Evolutionary conservation across 2,329 filamentous ascomycete genomes (phyloP).

Genomic region (Furcasterigmium furcatum): DNA sequence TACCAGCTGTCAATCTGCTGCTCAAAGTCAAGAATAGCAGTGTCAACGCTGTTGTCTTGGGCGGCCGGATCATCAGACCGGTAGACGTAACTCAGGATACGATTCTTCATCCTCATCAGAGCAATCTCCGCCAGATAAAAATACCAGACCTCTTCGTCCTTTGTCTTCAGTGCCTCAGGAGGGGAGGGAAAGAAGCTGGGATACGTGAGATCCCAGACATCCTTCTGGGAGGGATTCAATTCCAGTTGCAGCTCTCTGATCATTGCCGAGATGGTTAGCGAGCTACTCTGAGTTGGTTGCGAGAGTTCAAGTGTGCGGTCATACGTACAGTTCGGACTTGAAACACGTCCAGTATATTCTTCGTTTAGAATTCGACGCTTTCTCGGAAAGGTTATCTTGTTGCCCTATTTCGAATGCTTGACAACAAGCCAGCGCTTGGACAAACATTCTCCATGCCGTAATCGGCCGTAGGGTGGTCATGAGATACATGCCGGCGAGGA

Average conservation of each 20-base stretch:
- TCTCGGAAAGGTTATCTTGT: conserved; percentile 8
- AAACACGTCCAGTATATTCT: conserved; percentile 20
- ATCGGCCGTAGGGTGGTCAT: conserved; percentile 10
- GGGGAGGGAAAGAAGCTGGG: conserved; percentile 15
- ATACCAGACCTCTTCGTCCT: conserved; percentile 12
- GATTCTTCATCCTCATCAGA: conserved; percentile 1
- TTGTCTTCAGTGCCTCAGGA: conserved; percentile 6
- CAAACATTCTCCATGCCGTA: conserved; percentile 12
- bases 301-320: too few species aligned
- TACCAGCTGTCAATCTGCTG: conserved; percentile 11
- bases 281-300: too few species aligned
- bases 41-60: neutral
- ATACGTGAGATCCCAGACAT: conserved; percentile 14
- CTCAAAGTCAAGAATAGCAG: neutral
- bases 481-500: conserved; percentile 11
- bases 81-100: conserved; percentile 3
- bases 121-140: conserved; percentile 18
- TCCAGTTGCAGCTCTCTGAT: conserved; percentile 11
- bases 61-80: conserved; percentile 5
- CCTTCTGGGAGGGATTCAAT: conserved; percentile 12
- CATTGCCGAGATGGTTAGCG: too few species aligned
- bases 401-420: conserved; percentile 1
- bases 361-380: too few species aligned
- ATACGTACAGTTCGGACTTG: conserved; percentile 17
- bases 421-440: conserved; percentile 10